These are phyloP conservation scores for Botryotinia narcissicola DNA, from an alignment of 2,329 filamentous ascomycete genomes.

Conservation along the genomic window DNA sequence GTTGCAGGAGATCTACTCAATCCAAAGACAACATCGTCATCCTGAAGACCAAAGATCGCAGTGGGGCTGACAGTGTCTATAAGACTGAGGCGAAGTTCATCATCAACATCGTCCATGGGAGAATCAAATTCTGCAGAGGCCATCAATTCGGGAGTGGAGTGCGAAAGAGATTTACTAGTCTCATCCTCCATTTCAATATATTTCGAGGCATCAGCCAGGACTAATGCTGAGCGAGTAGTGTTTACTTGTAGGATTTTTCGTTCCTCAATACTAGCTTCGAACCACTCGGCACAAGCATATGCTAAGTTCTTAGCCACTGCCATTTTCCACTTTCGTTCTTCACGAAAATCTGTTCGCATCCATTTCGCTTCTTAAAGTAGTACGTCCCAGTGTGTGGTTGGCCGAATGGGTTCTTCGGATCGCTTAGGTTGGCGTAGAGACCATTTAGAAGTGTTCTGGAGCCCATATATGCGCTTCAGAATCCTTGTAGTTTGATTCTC, in stretches of 20 bases:
- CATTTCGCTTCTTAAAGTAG: slow-evolving; percentile 90
- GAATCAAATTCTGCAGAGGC: slow-evolving; percentile 61
- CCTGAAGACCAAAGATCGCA: slow-evolving; percentile 77
- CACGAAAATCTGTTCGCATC: slow-evolving; percentile 95
- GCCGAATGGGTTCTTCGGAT: slow-evolving; percentile 74
- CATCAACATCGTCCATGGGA: slow-evolving; percentile 45
- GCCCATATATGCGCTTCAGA: slow-evolving; percentile 79
- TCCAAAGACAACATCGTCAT: slow-evolving; percentile 77
- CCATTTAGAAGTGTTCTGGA: slow-evolving; percentile 92
- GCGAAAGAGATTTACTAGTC: slow-evolving; percentile 36
- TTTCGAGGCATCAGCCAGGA: slow-evolving; percentile 32
- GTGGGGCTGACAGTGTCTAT: slow-evolving; percentile 61
- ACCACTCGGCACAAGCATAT: slow-evolving; percentile 79
- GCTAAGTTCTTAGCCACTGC: slow-evolving; percentile 77
- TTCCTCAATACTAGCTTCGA: slow-evolving; percentile 61
- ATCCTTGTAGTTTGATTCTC: slow-evolving; percentile 88
- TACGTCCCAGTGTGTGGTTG: slow-evolving; percentile 79
- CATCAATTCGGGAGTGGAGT: slow-evolving; percentile 66
- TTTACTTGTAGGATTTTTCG: slow-evolving; percentile 67
- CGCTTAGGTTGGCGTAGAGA: slow-evolving; percentile 86
- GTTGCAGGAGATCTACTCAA: slow-evolving; percentile 71
- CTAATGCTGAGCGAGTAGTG: slow-evolving; percentile 46
- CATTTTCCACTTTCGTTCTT: slow-evolving; percentile 93
- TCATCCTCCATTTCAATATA: slow-evolving; percentile 39
- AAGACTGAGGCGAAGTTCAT: slow-evolving; percentile 36